Evolutionary conservation across 2,329 filamentous ascomycete species (phyloP).

Genomic region (Fusarium hainanense): DNA sequence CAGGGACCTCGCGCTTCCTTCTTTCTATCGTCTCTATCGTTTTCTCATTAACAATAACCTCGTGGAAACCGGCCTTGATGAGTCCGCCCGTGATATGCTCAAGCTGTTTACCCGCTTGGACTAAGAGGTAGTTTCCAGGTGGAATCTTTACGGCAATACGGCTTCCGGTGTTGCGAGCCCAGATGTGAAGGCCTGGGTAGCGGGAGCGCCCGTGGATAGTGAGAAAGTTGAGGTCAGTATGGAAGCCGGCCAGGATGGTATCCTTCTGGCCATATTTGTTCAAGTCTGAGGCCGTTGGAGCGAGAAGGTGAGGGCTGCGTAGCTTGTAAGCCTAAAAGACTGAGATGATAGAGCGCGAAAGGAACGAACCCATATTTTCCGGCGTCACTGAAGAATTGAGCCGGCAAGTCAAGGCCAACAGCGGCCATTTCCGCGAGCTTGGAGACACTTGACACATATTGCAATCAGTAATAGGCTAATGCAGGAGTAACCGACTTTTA

Average conservation of each 20-base stretch:
- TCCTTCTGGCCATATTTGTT: slow-evolving; percentile 62
- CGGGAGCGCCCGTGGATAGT: slow-evolving; percentile 73
- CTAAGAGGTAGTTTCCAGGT: slow-evolving; percentile 66
- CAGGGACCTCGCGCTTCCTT: slow-evolving; percentile 56
- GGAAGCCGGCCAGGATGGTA: slow-evolving; percentile 72
- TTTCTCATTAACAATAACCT: slow-evolving; percentile 67
- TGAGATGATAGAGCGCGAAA: background rate
- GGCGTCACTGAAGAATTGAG: slow-evolving; percentile 64
- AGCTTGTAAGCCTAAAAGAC: background rate
- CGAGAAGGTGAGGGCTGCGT: slow-evolving; percentile 67
- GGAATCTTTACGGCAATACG: slow-evolving; percentile 70
- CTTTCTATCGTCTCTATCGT: slow-evolving; percentile 61
- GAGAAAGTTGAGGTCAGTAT: slow-evolving; percentile 73
- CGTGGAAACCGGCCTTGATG: slow-evolving; percentile 71
- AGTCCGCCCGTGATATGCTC: slow-evolving; percentile 71
- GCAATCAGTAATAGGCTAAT: background rate
- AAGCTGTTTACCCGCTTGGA: slow-evolving; percentile 72
- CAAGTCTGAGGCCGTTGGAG: slow-evolving; percentile 70
- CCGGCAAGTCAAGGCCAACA: slow-evolving; percentile 64
- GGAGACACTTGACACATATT: slow-evolving; percentile 57
- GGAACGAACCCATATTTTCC: slow-evolving; percentile 63
- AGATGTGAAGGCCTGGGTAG: slow-evolving; percentile 71
- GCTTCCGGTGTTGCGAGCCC: slow-evolving; percentile 71
- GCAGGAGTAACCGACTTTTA: background rate
- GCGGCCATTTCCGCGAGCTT: slow-evolving; percentile 70